Base-by-base conservation (phyloP, 2,329 filamentous ascomycete genomes). In the Ophiostoma populinum region DNA sequence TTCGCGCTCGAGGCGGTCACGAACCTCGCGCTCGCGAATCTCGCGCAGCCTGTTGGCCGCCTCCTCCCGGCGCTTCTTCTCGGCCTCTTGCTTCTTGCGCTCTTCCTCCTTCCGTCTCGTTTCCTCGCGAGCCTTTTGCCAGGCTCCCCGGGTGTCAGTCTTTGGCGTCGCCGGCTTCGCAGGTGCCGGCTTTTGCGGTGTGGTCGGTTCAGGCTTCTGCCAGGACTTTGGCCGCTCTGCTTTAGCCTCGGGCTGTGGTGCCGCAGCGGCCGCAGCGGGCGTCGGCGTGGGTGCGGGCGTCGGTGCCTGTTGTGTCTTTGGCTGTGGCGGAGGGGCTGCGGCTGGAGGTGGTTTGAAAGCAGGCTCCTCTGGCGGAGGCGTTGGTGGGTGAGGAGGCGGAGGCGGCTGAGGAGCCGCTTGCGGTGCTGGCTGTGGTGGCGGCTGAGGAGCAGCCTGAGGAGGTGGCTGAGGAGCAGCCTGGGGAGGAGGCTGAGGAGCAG, bases 41-140 rank as follows among this genome's bases (percentile, higher is more conserved):
- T 46, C 48, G 16, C 42, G 47, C 9, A 47, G 45, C 15, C 63
- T 62, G 27, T 55, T 58, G 11, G 63, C 62, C 19, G 70, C 66
- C 44, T 65, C 71, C 29, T 71, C 69, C 24, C 67, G 62, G 9
- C 65, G 60, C 43, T 70, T 69, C 42, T 68, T 63, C 42, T 78
- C 73, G 3, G 68, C 70, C 42, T 74, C 70, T 42, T 61, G 65
- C 3, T 58, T 58, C 46, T 64, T 75, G 9, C 71, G 70, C 43
- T 78, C 71, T 43, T 75, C 73, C 44, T 77, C 74, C 37, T 65
- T 64, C 39, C 61, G 66, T 28, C 67, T 60, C 15, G 67, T 76
- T 44, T 80, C 75, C 47, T 80, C 75, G 36, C 75, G 61, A 4
- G 74, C 75, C 49, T 70, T 77, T 45, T 80, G 74, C 75, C 75